Conservation (phyloP, 805 yeast genomes). For the Torulaspora gathmanii region DNA sequence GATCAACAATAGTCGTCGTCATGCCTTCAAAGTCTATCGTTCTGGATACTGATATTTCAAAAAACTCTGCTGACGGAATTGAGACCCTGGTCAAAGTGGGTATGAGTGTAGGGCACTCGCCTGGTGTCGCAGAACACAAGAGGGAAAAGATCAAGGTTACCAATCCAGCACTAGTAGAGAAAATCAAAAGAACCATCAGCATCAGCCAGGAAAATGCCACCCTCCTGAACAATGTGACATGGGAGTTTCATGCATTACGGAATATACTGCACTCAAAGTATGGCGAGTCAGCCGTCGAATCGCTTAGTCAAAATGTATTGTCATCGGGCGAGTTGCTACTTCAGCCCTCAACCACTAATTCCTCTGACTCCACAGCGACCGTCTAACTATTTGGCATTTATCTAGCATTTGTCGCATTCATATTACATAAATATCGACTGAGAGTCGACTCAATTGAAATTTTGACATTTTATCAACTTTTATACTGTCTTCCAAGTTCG, state of each 20-base stretch:
- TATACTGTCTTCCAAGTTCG: not conserved
- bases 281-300: constrained; percentile 8
- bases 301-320: constrained; percentile 1
- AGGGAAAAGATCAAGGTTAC: constrained; percentile 41
- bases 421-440: not conserved
- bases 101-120: constrained; percentile 81
- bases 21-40: constrained; percentile 47
- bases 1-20: constrained; percentile 74
- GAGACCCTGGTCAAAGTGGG: constrained; percentile 89
- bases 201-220: constrained; percentile 23
- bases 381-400: not conserved
- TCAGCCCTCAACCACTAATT: constrained; percentile 6
- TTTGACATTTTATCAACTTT: not conserved
- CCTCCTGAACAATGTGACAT: constrained; percentile 21
- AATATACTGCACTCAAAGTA: constrained; percentile 15
- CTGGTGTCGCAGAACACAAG: constrained; percentile 44
- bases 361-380: constrained; percentile 4
- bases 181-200: constrained; percentile 30
- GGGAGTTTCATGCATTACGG: constrained; percentile 29
- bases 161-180: constrained; percentile 25
- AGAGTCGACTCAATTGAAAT: not conserved
- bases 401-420: constrained; percentile 1
- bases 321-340: constrained; percentile 1
- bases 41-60: constrained; percentile 69
- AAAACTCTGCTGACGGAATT: constrained; percentile 61